Percentiles rank a stretch among this genome's conserved stretches.
These are phyloP conservation scores for Hevea brasiliensis DNA, from an alignment of 345 rosid genomes.

Conservation along the genomic window DNA sequence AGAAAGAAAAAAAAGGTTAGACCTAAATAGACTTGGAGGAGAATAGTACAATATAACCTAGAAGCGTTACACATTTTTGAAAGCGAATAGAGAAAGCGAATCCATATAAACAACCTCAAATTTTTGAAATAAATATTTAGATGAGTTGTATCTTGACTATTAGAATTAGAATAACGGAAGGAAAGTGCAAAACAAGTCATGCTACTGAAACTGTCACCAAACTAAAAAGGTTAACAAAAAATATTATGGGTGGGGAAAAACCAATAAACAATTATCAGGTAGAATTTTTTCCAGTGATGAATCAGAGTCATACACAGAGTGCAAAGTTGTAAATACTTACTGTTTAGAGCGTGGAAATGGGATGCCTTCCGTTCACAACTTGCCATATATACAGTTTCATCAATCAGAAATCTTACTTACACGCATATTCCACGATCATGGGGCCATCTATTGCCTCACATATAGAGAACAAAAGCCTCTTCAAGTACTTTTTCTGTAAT, in stretches of 20 bases:
- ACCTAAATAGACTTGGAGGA: no score
- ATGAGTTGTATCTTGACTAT: conserved; percentile 77
- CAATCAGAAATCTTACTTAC: conserved; percentile 40
- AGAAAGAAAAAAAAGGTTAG: no score
- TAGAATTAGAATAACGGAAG: conserved; percentile 75
- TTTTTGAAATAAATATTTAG: no score
- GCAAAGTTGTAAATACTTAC: not conserved
- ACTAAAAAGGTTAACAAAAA: not conserved
- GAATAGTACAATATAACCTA: no score
- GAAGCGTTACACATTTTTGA: no score
- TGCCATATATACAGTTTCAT: not conserved
- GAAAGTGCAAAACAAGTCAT: conserved; percentile 63
- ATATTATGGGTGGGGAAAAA: not conserved
- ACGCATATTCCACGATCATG: conserved; percentile 85
- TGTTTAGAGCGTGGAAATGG: not conserved
- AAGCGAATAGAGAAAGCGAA: no score
- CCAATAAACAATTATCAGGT: not conserved
- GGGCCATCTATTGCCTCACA: conserved; percentile 77
- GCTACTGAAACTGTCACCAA: not conserved
- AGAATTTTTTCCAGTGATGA: not conserved
- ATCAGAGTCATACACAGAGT: not conserved
- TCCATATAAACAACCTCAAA: no score
- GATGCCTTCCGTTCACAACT: not conserved
- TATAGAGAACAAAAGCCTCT: conserved; percentile 81
- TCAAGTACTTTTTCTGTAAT: conserved; percentile 81